A percentile compares a stretch with the other conserved stretches of the same genome.
Evolutionary conservation across 495 filamentous ascomycete species (phyloP).

Genomic region (Podospora sp.): DNA sequence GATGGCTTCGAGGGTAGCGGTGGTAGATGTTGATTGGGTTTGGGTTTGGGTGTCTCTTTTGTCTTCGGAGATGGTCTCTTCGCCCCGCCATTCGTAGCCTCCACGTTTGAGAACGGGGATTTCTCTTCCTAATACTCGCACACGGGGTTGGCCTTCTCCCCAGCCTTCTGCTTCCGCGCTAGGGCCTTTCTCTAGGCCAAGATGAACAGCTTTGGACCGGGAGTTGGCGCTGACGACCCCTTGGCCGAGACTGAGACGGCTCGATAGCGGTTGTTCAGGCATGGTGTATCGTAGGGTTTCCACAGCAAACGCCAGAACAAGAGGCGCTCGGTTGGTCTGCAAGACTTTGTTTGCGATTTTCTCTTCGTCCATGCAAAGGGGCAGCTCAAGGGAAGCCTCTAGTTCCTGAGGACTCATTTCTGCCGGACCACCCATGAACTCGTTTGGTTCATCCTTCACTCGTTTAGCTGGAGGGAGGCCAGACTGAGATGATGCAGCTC

Average conservation of each 20-base stretch:
- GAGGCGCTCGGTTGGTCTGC: conserved; percentile 75
- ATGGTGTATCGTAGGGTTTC: conserved; percentile 74
- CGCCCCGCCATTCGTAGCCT: conserved; percentile 68
- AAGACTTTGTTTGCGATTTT: conserved; percentile 59
- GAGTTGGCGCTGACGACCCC: conserved; percentile 79
- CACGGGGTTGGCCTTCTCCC: conserved; percentile 72
- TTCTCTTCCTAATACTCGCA: conserved; percentile 71
- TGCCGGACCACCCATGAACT: conserved; percentile 38
- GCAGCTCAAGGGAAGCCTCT: conserved; percentile 68
- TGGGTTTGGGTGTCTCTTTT: conserved; percentile 29
- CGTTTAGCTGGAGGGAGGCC: conserved; percentile 43
- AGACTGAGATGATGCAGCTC: conserved; percentile 30
- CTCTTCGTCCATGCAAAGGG: conserved; percentile 59
- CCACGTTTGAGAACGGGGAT: conserved; percentile 73
- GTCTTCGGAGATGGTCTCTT: conserved; percentile 35
- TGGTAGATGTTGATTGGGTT: conserved; percentile 17
- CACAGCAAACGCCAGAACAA: conserved; percentile 80
- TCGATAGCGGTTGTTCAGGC: conserved; percentile 81
- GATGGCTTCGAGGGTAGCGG: background rate
- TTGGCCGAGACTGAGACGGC: conserved; percentile 75
- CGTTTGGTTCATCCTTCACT: conserved; percentile 38
- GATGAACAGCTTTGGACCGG: conserved; percentile 69
- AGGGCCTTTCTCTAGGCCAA: conserved; percentile 69
- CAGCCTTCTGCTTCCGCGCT: conserved; percentile 71
- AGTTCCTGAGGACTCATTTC: conserved; percentile 61